phyloP scores from a whole-genome alignment of 2,329 filamentous ascomycete genomes.

The Acarospora socialis region DNA sequence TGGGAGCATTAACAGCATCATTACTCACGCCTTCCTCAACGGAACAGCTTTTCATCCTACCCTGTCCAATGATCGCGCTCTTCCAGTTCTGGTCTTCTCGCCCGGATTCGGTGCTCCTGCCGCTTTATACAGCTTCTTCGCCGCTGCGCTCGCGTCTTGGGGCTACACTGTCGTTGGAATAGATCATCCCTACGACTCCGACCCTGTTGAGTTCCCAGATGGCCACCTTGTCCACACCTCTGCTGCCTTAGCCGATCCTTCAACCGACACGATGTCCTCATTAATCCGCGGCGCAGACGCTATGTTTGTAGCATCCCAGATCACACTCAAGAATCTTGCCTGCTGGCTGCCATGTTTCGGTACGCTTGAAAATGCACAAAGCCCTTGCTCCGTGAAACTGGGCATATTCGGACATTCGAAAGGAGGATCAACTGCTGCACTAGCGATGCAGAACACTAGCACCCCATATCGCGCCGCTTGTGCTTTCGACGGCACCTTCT shows the following conservation, averaged over 20 bases:
- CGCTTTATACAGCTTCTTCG: constrained; percentile 20
- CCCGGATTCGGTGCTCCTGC: constrained; percentile 18
- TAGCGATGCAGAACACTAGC: no score
- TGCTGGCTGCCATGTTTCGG: constrained; percentile 4
- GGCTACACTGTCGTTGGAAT: constrained; percentile 24
- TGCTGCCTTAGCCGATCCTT: constrained; percentile 9
- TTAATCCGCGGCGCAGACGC: constrained; percentile 7
- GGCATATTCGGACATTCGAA: constrained; percentile 16
- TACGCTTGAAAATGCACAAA: no score
- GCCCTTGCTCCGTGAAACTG: no score
- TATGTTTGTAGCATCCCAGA: constrained; percentile 13
- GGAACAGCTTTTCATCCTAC: no score
- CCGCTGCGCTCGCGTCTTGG: constrained; percentile 20
- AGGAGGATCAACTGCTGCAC: constrained; percentile 15
- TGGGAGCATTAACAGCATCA: no score
- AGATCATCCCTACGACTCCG: constrained; percentile 24
- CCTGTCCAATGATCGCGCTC: no score
- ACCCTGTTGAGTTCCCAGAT: constrained; percentile 23
- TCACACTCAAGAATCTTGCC: constrained; percentile 4
- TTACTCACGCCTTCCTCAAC: no score
- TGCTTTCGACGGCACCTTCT: no score
- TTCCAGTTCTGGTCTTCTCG: constrained; percentile 23
- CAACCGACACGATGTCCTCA: neutral
- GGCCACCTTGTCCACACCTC: constrained; percentile 11
- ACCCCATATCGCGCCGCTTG: no score